phyloP scores from a whole-genome alignment of 2,329 filamentous ascomycete genomes.

The Pseudopithomyces chartarum region DNA sequence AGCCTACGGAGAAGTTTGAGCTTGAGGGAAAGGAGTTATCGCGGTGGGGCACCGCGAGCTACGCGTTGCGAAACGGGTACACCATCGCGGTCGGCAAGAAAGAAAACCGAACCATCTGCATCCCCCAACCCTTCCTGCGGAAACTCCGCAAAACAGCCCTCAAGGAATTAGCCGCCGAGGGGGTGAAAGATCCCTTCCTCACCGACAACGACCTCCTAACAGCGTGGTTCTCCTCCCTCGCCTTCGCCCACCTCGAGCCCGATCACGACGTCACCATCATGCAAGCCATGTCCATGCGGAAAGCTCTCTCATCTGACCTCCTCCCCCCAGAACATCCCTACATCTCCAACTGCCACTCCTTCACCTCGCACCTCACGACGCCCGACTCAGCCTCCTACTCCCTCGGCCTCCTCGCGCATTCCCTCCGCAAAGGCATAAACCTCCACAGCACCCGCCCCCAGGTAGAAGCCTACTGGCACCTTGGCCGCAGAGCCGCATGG shows the following conservation, averaged over 20 bases:
- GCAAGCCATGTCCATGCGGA: slow-evolving; percentile 8
- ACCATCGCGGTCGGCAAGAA: slow-evolving; percentile 1
- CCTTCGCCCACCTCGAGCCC: slow-evolving; percentile 2
- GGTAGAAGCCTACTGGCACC: not conserved
- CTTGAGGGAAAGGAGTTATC: slow-evolving; percentile 5
- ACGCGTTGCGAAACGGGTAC: slow-evolving; percentile 4
- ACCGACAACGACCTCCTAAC: slow-evolving; percentile 3
- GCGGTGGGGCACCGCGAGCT: slow-evolving; percentile 1
- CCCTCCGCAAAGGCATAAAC: not conserved
- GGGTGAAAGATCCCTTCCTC: not conserved
- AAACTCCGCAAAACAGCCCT: slow-evolving; percentile 3
- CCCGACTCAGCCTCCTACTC: not conserved
- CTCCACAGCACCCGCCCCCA: not conserved
- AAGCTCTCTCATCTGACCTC: not conserved
- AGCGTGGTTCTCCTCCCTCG: slow-evolving; percentile 1
- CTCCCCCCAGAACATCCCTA: not conserved
- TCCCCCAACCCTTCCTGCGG: not conserved
- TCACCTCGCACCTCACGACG: not conserved
- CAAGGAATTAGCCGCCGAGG: not conserved
- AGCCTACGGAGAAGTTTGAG: slow-evolving; percentile 1
- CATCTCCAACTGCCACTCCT: not conserved
- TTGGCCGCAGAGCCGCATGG: not conserved
- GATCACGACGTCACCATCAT: slow-evolving; percentile 2
- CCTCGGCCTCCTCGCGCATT: not conserved
- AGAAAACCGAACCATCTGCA: not conserved